phyloP scores from a whole-genome alignment of 2,329 filamentous ascomycete genomes.

The Zasmidium citrigriseum region DNA sequence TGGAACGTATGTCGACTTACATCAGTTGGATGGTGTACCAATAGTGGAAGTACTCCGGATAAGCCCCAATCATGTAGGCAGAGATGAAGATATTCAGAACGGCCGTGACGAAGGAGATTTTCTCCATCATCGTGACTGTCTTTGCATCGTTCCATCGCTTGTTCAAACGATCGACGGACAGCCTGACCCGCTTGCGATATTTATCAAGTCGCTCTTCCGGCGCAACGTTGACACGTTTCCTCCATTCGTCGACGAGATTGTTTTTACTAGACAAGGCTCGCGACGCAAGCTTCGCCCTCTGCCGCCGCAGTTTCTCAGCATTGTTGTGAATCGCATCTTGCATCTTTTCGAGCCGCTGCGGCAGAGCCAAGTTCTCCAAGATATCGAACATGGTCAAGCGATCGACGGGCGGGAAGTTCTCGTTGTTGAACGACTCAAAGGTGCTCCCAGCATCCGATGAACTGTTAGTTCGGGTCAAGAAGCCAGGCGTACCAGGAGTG shows the following conservation, averaged over 20 bases:
- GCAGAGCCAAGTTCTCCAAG: constrained; percentile 86
- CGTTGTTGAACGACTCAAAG: constrained; percentile 82
- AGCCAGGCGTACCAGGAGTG: constrained; percentile 47
- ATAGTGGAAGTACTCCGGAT: constrained; percentile 80
- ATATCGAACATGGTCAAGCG: constrained; percentile 89
- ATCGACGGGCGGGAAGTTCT: constrained; percentile 83
- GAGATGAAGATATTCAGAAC: constrained; percentile 98
- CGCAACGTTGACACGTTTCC: constrained; percentile 72
- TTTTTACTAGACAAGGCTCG: constrained; percentile 78
- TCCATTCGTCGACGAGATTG: constrained; percentile 90
- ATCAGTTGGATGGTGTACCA: constrained; percentile 66
- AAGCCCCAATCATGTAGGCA: constrained; percentile 86
- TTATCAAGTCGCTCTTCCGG: constrained; percentile 91
- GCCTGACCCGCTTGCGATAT: constrained; percentile 83
- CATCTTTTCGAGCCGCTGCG: constrained; percentile 86
- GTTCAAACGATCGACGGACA: constrained; percentile 83
- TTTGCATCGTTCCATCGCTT: constrained; percentile 87
- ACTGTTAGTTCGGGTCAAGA: constrained; percentile 73
- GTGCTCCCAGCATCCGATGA: constrained; percentile 75
- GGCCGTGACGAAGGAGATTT: constrained; percentile 92
- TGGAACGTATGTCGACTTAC: constrained; percentile 19
- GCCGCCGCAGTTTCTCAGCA: constrained; percentile 80
- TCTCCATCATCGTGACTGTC: constrained; percentile 85
- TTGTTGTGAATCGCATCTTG: constrained; percentile 80
- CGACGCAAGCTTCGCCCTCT: constrained; percentile 76